A percentile compares a stretch with the other conserved stretches of the same genome.
Evolutionary conservation across 352 stramenopile species (phyloP).

Genomic region (Globisporangium radiosum): DNA sequence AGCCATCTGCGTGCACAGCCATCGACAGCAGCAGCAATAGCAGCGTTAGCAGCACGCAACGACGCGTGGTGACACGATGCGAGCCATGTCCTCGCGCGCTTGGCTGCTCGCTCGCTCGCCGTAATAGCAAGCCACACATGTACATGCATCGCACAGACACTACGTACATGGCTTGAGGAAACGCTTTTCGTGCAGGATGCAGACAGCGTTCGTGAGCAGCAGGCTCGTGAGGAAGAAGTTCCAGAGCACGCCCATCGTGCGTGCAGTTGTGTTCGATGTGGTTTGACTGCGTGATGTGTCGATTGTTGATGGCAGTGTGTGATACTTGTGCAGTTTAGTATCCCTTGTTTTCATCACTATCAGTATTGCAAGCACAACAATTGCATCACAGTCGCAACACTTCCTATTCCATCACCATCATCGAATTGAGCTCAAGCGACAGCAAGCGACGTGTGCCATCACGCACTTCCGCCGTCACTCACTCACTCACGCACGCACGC

Average conservation of each 20-base stretch:
- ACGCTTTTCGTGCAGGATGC: slow-evolving; percentile 84
- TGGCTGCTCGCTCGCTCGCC: neutral
- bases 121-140: neutral
- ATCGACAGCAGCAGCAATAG: neutral
- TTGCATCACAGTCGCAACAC: neutral
- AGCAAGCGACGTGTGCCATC: neutral
- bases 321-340: neutral
- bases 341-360: neutral
- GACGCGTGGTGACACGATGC: neutral
- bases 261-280: neutral
- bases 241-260: slow-evolving; percentile 76
- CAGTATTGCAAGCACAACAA: neutral
- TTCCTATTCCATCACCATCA: no score
- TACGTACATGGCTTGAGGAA: slow-evolving; percentile 78
- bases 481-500: neutral
- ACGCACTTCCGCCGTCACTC: neutral
- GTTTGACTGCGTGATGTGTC: neutral
- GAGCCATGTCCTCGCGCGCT: neutral
- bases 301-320: neutral
- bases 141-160: neutral
- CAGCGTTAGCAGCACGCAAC: neutral
- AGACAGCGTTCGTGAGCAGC: slow-evolving; percentile 81
- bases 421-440: no score
- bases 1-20: slow-evolving; percentile 45
- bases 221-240: slow-evolving; percentile 86